Base-by-base conservation (phyloP, 1,139 yeast genomes). In the Scheffersomyces segobiensis region DNA sequence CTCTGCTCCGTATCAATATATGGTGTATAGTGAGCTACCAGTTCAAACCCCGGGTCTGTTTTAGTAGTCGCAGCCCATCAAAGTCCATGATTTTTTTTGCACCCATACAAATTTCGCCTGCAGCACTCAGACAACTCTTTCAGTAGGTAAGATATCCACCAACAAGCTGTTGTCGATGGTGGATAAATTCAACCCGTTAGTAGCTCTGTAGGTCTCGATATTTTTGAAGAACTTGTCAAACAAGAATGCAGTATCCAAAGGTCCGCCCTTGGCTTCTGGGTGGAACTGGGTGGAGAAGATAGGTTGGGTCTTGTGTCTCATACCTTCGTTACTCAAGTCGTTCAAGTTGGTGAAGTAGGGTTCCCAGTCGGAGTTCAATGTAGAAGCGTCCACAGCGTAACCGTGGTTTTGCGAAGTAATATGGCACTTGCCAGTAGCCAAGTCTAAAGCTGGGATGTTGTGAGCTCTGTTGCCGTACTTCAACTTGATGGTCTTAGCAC, bases 261-360 rank as follows among this genome's bases (percentile, higher is more conserved):
- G 99, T 67, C 99, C 99, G 66, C 99, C 99, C 80, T 93, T 95
- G 61, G 99, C 99, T 77, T 95, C 99, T 53, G 99, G 99, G 73
- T 95, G 99, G 85, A 95, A 95, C 76, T 95, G 99, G 3, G 97
- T 92, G 42, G 98, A 92, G 78, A 93, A 95, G 58, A 93, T 89
- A 55, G 99, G 99, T 72, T 86, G 88, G 52, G 85, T 72, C 62
- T 81, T 84, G 76, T 95, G 98, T 68, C 87, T 89, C 97, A 95
- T 93, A 67, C 99, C 99, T 79, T 95, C 99, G 74, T 95, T 95
- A 57, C 97, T 91, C 74, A 91, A 88, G 75, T 95, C 99, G 73
- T 95, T 95, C 79, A 95, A 83, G 78, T 95, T 95, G 67, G 95
- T 85, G 74, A 95, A 95, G 74, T 88, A 93, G 39, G 83, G 82